These are phyloP conservation scores for Escovopsis weberi DNA, from an alignment of 2,329 filamentous ascomycete species.

Conservation along the genomic window DNA sequence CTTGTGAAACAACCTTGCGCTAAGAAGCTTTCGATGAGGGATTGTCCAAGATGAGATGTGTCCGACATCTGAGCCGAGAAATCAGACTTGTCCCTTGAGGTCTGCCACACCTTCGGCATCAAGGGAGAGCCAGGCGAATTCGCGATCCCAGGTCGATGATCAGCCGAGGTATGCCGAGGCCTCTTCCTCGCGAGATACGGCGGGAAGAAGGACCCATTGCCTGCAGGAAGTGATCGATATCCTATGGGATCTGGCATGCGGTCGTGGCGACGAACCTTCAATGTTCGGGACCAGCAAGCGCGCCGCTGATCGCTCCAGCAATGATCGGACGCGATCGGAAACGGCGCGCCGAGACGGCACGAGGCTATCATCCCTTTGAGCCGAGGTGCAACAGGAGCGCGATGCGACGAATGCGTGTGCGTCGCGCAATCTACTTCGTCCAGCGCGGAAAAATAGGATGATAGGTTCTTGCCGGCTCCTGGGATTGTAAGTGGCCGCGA, in stretches of 20 bases:
- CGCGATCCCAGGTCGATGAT: conserved; percentile 6
- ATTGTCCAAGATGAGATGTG: conserved; percentile 13
- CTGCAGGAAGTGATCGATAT: too few species aligned
- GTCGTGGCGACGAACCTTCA: too few species aligned
- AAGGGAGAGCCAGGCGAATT: conserved; percentile 18
- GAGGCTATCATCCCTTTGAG: neutral
- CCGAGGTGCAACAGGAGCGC: neutral
- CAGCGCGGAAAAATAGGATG: neutral
- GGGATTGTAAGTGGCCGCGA: neutral
- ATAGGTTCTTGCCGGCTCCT: neutral
- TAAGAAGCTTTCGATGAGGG: too few species aligned
- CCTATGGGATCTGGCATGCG: too few species aligned
- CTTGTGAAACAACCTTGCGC: too few species aligned
- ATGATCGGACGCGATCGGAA: neutral
- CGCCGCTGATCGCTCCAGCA: neutral
- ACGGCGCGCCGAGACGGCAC: neutral
- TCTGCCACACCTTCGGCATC: too few species aligned
- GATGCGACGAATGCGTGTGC: neutral
- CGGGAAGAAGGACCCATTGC: too few species aligned
- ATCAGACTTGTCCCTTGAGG: too few species aligned
- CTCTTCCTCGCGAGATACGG: too few species aligned
- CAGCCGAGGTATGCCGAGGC: too few species aligned
- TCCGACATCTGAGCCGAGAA: too few species aligned
- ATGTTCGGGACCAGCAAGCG: neutral
- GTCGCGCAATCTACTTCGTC: neutral